Base-by-base conservation (phyloP, 2,329 filamentous ascomycete species). In the Penicillium frequentans region DNA sequence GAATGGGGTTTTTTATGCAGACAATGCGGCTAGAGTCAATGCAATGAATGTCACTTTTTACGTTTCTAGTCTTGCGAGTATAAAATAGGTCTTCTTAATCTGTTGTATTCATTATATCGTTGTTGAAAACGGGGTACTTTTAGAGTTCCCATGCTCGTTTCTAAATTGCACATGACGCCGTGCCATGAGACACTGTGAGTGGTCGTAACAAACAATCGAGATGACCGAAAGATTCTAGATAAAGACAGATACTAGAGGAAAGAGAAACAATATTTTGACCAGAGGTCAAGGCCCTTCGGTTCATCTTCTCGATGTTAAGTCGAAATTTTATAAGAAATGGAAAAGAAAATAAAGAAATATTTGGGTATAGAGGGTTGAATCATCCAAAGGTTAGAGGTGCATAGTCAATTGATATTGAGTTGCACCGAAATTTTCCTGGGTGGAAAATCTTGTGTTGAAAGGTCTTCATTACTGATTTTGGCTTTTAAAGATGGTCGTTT, bases 331-430 rank as follows among this genome's bases (percentile, higher is more conserved):
- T 60, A 63, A 27, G 23, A 54, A 44, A 53, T 53, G 51, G 42
- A 51, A 54, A 57, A 50, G 33, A 23, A 49, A 52, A 53, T 43
- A 35, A 37, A 14, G 26, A 54, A 65, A 61, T 53, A 61, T 52
- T 59, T 61, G 73, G 73, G 73, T 75, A 75, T 75, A 74, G 70
- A 74, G 70, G 73, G 73, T 75, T 74, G 73, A 75, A 75, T 73
- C 70, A 72, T 75, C 69, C 58, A 65, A 60, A 56, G 56, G 64
- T 63, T 57, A 49, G 54, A 55, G 48, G 55, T 62, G 60, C 56
- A 59, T 48, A 52, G 51, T 57, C 55, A 56, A 49, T 49, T 53
- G 46, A 48, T 49, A 50, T 54, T 60, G 58, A 55, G 46, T 49
- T 55, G 62, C 60, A 63, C 62, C 37, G 29, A 55, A 49, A 59